A percentile compares a stretch with the other conserved stretches of the same genome.
Conservation (phyloP, 1,284 basidiomycete species). For the Cryptococcus depauperatus region DNA sequence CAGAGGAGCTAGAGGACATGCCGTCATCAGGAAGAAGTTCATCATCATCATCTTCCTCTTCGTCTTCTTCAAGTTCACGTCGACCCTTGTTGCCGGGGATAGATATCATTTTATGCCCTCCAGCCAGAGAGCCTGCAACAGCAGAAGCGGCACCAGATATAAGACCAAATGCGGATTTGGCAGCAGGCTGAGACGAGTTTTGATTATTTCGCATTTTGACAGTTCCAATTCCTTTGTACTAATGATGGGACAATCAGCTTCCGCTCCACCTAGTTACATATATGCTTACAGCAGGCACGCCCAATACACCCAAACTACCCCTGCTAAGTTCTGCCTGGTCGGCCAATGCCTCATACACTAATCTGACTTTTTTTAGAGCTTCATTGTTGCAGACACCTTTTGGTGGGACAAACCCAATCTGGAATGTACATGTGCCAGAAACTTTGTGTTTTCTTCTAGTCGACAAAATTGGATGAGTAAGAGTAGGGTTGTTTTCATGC, state of each 20-base stretch:
- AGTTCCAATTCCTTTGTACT: slow-evolving; percentile 86
- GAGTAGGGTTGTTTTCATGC: slow-evolving; percentile 40
- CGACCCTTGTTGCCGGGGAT: slow-evolving; percentile 4
- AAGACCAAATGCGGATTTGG: slow-evolving; percentile 1
- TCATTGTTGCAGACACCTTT: slow-evolving; percentile 23
- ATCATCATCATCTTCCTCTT: slow-evolving; percentile 17
- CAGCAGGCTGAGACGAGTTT: background rate
- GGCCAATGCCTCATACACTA: slow-evolving; percentile 58
- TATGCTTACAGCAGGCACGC: slow-evolving; percentile 62
- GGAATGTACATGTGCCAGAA: slow-evolving; percentile 60
- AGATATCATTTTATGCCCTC: slow-evolving; percentile 18
- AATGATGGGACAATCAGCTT: slow-evolving; percentile 4
- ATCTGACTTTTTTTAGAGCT: slow-evolving; percentile 20
- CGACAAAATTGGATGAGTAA: slow-evolving; percentile 56
- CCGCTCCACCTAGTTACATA: slow-evolving; percentile 1
- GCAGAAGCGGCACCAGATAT: slow-evolving; percentile 18
- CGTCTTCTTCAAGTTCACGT: slow-evolving; percentile 2
- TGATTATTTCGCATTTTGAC: slow-evolving; percentile 43
- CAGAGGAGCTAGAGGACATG: slow-evolving; percentile 53
- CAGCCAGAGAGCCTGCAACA: slow-evolving; percentile 18
- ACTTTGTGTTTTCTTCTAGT: slow-evolving; percentile 48
- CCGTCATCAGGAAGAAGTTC: slow-evolving; percentile 68
- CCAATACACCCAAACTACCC: slow-evolving; percentile 46
- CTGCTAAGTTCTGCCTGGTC: slow-evolving; percentile 55
- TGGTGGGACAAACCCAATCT: slow-evolving; percentile 64